Base-by-base conservation (phyloP, 1,284 basidiomycete genomes). In the Cutaneotrichosporon sp. region DNA sequence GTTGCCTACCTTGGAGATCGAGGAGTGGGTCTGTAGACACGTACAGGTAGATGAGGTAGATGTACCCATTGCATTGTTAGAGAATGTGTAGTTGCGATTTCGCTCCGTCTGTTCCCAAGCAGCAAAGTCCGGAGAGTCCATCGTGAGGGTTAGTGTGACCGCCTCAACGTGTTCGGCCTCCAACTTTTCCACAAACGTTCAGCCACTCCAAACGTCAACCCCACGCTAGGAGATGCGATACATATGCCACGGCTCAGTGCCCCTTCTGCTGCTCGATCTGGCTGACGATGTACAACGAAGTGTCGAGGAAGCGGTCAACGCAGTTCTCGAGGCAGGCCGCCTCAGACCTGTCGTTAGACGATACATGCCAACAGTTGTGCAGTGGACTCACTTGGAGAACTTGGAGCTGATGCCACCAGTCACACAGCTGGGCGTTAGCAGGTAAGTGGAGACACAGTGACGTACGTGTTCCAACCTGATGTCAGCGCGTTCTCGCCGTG, bases 401-500 rank as follows among this genome's bases (percentile, higher is more conserved):
- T 84, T 81, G 29, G 84, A 85, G n/a, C 85, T 85, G 22, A 90
- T 88, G 26, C 83, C 82, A 35, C 88, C 82, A 5, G 88, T 88
- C 60, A 97, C 81, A 73, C 92, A 96, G 67, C 90, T 93, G 62
- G 32, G 16, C 12, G 47, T 55, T 33, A 51, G 48, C 24, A 22
- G n/a, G n/a, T n/a, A n/a, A n/a, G n/a, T n/a, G n/a, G n/a, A n/a
- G n/a, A n/a, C n/a, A n/a, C n/a, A 7, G 31, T 4, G 31, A 77
- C 81, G 63, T 66, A 90, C 88, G 91, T 93, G 78, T 90, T 88
- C 89, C 90, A 93, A 72, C n/a, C n/a, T n/a, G n/a, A n/a, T n/a
- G n/a, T n/a, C n/a, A n/a, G n/a, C n/a, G n/a, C n/a, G n/a, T n/a
- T n/a, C n/a, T n/a, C n/a, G n/a, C n/a, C n/a, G n/a, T n/a, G n/a